Evolutionary conservation across 805 yeast genomes (phyloP), one percentile per base, ranked within the genome.

Genomic region (Kazachstania africana): DNA sequence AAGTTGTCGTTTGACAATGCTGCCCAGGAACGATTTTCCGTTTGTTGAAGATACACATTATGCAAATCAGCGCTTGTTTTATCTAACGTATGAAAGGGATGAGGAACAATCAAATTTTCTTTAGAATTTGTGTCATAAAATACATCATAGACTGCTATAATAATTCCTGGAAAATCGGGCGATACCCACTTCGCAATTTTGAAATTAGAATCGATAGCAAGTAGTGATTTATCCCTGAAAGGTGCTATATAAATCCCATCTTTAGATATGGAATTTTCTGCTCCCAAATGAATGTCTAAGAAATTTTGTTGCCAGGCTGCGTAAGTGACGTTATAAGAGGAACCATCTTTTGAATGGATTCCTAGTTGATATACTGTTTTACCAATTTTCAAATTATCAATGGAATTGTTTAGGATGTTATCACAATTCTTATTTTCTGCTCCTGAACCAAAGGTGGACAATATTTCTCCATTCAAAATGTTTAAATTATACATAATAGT

Each of bases 241-340:
- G 96, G 94, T 5, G 88, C 76, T 39, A 88, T 73, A 42, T 79
- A 80, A 3, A 84, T 59, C 22, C 76, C 75, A 54, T 87, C 97
- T 12, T 66, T 51, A 3, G 93, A 74, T 15, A 65, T 62, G 29
- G 59, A 59, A 38, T 71, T 68, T 40, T 73, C 74, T 23, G 47
- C 44, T 3, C 62, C 63, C 26, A 72, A 53, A 36, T 62, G 66
- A 10, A 59, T 60, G 53, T 88, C 94, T 32, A 85, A 61, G 41
- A 82, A 75, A 53, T 88, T 88, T 27, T 94, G 94, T 8, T 91
- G 93, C 95, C 96, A 91, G 23, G 78, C 68, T 1, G 93, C 67
- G 48, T 79, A 85, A 0, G 87, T 75, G 12, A 91, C 81, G 46
- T 84, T 81, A 91, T 95, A 87, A 2, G 76, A 70, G 0, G 77